Percentiles rank a stretch among this genome's conserved stretches.
These are phyloP conservation scores for Cichorium intybus DNA, from an alignment of 140 eudicot genomes.

Conservation along the genomic window DNA sequence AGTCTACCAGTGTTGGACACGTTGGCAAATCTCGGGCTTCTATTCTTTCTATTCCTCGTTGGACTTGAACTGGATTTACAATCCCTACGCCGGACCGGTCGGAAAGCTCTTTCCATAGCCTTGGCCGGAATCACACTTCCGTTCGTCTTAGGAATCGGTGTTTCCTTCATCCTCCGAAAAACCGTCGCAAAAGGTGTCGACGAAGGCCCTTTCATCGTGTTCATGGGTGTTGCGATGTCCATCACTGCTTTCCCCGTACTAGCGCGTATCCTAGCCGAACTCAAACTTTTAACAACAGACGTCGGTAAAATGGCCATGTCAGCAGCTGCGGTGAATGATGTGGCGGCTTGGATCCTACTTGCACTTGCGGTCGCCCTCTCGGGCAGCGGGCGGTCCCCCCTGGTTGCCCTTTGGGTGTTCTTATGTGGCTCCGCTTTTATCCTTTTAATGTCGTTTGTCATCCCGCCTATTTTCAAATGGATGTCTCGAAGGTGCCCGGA, in stretches of 20 bases:
- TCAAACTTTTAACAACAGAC: conserved; percentile 86
- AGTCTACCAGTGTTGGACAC: conserved; percentile 85
- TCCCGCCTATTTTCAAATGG: conserved; percentile 69
- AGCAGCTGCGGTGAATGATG: conserved; percentile 92
- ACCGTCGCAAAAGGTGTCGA: conserved; percentile 51
- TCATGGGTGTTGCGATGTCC: conserved; percentile 96
- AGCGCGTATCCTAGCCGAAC: conserved; percentile 92
- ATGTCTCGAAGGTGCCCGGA: conserved; percentile 67
- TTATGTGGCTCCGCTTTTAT: conserved; percentile 65
- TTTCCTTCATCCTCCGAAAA: conserved; percentile 59
- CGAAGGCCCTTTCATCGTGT: conserved; percentile 69
- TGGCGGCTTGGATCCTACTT: conserved; percentile 92
- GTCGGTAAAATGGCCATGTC: conserved; percentile 97
- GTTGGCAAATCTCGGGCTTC: conserved; percentile 81
- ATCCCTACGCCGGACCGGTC: conserved; percentile 70
- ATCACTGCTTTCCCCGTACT: conserved; percentile 96
- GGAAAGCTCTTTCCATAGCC: conserved; percentile 66
- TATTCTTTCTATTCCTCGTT: conserved; percentile 82
- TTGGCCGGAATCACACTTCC: conserved; percentile 76
- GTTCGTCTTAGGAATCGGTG: conserved; percentile 64
- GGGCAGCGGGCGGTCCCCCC: conserved; percentile 62
- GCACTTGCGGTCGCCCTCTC: conserved; percentile 90
- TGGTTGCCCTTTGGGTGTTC: conserved; percentile 78
- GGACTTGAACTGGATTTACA: conserved; percentile 86
- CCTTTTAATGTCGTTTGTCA: conserved; percentile 31